phyloP scores from a whole-genome alignment of 2,329 filamentous ascomycete species.

The Diaporthe humulicola region DNA sequence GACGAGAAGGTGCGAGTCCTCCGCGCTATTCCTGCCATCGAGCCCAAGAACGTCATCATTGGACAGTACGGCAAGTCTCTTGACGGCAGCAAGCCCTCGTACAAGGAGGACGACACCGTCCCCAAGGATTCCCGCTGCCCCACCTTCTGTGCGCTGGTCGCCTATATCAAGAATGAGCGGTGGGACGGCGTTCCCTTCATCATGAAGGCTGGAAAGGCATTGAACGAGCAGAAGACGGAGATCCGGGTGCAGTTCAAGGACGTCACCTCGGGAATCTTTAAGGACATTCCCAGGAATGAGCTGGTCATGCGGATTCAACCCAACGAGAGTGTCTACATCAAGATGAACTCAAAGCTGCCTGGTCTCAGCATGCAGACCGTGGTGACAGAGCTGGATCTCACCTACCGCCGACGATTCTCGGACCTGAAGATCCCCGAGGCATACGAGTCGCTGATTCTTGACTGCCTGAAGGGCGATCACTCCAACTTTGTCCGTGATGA shows the following conservation, averaged over 20 bases:
- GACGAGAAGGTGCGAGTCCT: slow-evolving; percentile 99
- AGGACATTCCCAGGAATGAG: slow-evolving; percentile 99
- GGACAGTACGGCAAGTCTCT: slow-evolving; percentile 97
- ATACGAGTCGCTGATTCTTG: slow-evolving; percentile 96
- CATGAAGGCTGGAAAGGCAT: slow-evolving; percentile 97
- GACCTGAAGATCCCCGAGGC: slow-evolving; percentile 99
- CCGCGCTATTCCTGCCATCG: slow-evolving; percentile 91
- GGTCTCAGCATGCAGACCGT: slow-evolving; percentile 99
- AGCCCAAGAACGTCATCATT: slow-evolving; percentile 99
- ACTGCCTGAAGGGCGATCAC: slow-evolving; percentile 98
- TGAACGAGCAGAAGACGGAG: slow-evolving; percentile 99
- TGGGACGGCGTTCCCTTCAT: slow-evolving; percentile 99
- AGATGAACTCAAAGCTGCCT: slow-evolving; percentile 99
- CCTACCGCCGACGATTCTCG: slow-evolving; percentile 97
- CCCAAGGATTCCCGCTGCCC: slow-evolving; percentile 97
- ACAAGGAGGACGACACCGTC: slow-evolving; percentile 99
- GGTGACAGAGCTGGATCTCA: slow-evolving; percentile 97
- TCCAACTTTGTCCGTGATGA: slow-evolving; percentile 99
- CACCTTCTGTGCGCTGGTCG: slow-evolving; percentile 96
- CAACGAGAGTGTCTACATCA: slow-evolving; percentile 99
- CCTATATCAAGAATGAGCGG: slow-evolving; percentile 99
- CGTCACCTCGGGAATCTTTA: slow-evolving; percentile 99
- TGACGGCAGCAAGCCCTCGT: slow-evolving; percentile 95
- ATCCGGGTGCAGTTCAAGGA: slow-evolving; percentile 99
- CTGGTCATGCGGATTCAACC: slow-evolving; percentile 99